Evolutionary conservation across 352 stramenopile species (phyloP).

Genomic region (Phytophthora cajani): DNA sequence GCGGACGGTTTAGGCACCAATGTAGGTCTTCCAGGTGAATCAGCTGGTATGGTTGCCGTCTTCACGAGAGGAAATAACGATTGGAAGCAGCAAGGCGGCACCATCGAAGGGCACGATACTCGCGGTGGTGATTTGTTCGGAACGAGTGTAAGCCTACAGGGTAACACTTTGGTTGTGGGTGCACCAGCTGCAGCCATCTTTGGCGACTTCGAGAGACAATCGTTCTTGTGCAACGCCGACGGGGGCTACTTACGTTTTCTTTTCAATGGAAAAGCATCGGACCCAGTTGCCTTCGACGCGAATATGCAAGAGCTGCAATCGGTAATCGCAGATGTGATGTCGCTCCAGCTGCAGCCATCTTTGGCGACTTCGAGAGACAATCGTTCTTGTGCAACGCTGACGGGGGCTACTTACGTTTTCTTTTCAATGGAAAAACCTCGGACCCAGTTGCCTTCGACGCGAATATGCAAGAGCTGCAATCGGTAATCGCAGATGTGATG

Average conservation of each 20-base stretch:
- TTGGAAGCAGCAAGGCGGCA: constrained; percentile 77
- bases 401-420: constrained; percentile 66
- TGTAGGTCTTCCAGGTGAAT: constrained; percentile 61
- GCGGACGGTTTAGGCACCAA: constrained; percentile 42
- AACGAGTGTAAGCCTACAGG: constrained; percentile 68
- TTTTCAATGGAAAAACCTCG: constrained; percentile 65
- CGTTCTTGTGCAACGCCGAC: constrained; percentile 77
- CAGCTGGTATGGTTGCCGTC: constrained; percentile 67
- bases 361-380: constrained; percentile 77
- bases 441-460: constrained; percentile 70
- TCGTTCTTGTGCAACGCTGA: constrained; percentile 80
- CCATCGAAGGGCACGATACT: constrained; percentile 63
- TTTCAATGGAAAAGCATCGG: constrained; percentile 63
- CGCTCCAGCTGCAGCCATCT: constrained; percentile 70
- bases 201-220: constrained; percentile 77
- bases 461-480: constrained; percentile 49
- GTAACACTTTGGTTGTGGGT: constrained; percentile 61
- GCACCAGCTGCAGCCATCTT: constrained; percentile 72
- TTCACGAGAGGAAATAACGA: constrained; percentile 73
- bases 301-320: constrained; percentile 50
- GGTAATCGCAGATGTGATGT: constrained; percentile 56
- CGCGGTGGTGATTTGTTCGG: constrained; percentile 76
- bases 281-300: constrained; percentile 69
- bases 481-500: constrained; percentile 62
- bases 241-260: constrained; percentile 70